phyloP scores from a whole-genome alignment of 352 stramenopile species.

The Globisporangium emineosum region DNA sequence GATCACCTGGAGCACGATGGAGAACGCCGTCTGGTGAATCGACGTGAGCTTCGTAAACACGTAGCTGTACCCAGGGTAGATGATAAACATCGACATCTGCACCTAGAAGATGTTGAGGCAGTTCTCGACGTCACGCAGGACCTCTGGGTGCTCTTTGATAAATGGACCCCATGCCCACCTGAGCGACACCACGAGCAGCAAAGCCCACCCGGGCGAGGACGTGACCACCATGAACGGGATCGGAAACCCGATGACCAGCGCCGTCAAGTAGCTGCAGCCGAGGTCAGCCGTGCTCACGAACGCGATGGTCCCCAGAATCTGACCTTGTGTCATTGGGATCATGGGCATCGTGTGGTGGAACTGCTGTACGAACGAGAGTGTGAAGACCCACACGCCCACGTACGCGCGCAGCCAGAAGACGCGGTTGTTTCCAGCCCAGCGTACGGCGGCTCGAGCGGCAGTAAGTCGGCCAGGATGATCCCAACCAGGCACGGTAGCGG shows the following conservation, averaged over 20 bases:
- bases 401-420: constrained; percentile 12
- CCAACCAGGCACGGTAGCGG: constrained; percentile 10
- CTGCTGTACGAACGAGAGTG: constrained; percentile 8
- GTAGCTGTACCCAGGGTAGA: constrained; percentile 34
- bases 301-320: neutral
- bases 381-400: constrained; percentile 9
- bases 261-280: neutral
- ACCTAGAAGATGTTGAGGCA: constrained; percentile 7
- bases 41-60: constrained; percentile 21
- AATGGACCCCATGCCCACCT: neutral
- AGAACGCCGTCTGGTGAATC: constrained; percentile 15
- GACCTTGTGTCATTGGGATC: neutral
- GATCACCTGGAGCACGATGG: constrained; percentile 26
- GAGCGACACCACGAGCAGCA: neutral
- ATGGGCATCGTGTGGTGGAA: constrained; percentile 4
- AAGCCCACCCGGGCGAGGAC: neutral
- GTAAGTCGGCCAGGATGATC: constrained; percentile 9
- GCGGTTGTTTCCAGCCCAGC: neutral
- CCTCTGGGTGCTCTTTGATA: constrained; percentile 6
- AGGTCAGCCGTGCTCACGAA: neutral
- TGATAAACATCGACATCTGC: constrained; percentile 14
- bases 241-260: neutral
- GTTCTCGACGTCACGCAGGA: constrained; percentile 6
- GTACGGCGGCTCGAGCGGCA: constrained; percentile 8
- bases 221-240: constrained; percentile 1